Evolutionary conservation across 2,329 filamentous ascomycete genomes (phyloP).

Genomic region (Clarireedia homoeocarpa): DNA sequence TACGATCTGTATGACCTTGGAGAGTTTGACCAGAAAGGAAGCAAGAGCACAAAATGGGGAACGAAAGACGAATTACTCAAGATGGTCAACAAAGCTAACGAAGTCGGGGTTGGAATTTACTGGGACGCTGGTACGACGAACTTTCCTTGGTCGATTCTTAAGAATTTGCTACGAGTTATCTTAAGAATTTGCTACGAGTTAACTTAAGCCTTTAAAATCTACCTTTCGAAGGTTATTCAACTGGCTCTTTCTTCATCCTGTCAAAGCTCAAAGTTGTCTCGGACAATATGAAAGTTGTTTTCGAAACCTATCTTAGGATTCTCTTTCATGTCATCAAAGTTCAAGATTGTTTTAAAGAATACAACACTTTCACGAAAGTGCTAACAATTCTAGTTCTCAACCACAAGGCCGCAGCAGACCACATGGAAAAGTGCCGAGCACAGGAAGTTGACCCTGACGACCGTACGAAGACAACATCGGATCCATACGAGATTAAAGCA

Average conservation of each 20-base stretch:
- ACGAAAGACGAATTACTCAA: slow-evolving; percentile 50
- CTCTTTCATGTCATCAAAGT: too few species aligned
- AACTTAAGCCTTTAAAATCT: too few species aligned
- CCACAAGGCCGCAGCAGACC: slow-evolving; percentile 63
- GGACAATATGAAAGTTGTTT: too few species aligned
- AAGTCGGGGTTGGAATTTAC: slow-evolving; percentile 48
- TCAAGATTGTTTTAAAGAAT: too few species aligned
- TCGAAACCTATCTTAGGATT: too few species aligned
- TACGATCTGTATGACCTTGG: slow-evolving; percentile 66
- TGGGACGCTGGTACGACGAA: slow-evolving; percentile 47
- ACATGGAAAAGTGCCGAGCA: slow-evolving; percentile 52
- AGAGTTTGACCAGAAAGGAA: slow-evolving; percentile 65
- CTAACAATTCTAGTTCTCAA: slow-evolving; percentile 46
- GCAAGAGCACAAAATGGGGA: slow-evolving; percentile 60
- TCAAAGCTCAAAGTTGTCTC: too few species aligned
- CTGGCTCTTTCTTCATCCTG: too few species aligned
- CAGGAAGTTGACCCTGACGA: slow-evolving; percentile 57
- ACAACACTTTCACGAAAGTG: background rate
- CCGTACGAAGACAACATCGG: slow-evolving; percentile 44
- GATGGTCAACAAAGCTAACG: slow-evolving; percentile 42
- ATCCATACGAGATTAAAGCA: slow-evolving; percentile 54
- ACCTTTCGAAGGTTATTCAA: too few species aligned
- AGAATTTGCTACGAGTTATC: too few species aligned
- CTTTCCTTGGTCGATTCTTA: too few species aligned
- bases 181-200: too few species aligned